Base-by-base conservation (phyloP, 768 basidiomycete species). In the Paxillus ammoniavirescens region DNA sequence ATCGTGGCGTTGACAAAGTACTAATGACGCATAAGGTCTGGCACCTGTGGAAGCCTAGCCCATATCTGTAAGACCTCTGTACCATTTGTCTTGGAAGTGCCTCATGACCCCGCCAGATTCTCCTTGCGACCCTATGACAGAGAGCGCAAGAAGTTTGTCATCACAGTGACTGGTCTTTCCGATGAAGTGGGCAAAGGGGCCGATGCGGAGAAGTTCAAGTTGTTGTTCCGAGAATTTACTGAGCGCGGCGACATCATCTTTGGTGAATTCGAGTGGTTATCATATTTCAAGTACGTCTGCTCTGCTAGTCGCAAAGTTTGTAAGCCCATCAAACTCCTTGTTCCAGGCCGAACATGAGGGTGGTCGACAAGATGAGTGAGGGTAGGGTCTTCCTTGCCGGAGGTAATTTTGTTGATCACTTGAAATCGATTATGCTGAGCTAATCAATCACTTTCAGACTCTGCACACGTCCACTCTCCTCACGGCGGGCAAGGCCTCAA, bases 401-500 rank as follows among this genome's bases (percentile, higher is more conserved):
- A 47, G 61, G 61, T 58, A 15, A 14, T 36, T 42, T 42, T 44
- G 5, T 7, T 2, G 8, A 17, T 42, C 18, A 13, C 23, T 38
- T 35, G 5, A 18, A 28, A 3, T 8, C 14, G 3, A 57, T 38
- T 10, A 8, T 8, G 4, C 8, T n/a, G 26, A 14, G 42, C 18
- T 21, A 28, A 36, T 40, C 9, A 30, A 52, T 18, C 49, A 36
- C 26, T n/a, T 14, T 35, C 47, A 60, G 56, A 60, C 43, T 36
- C 56, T 37, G 58, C 56, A 35, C 51, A 57, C n/a, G 37, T 53
- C 14, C 41, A 43, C 13, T 30, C 37, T 21, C 36, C 47, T 14
- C 23, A 47, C 35, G 46, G 2, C 74, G 28, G 28, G 10, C 45
- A 56, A 47, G 61, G 61, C 23, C 44, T 62, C 9, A 62, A 62